phyloP scores from a whole-genome alignment of 2,329 filamentous ascomycete genomes.

The Phialocephala subalpina region DNA sequence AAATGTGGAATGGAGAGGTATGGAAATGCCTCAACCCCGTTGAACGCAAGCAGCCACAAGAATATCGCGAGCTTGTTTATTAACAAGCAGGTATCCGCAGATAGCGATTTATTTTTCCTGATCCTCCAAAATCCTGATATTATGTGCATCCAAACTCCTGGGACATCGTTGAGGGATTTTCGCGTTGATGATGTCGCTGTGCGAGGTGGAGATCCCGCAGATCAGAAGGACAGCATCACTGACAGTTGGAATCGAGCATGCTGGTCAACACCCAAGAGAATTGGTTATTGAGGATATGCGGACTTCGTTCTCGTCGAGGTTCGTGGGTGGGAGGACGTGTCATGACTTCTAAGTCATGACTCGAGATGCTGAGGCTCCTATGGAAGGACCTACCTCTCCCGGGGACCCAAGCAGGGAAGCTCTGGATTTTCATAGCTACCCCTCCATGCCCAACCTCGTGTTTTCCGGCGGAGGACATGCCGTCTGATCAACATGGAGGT shows the following conservation, averaged over 20 bases:
- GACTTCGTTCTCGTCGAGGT: background rate
- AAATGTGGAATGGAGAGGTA: background rate
- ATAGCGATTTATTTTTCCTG: background rate
- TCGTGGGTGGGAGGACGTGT: background rate
- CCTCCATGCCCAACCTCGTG: background rate
- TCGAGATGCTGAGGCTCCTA: background rate
- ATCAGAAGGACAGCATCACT: background rate
- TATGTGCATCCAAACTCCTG: background rate
- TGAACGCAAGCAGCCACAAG: background rate
- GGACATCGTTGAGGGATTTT: background rate
- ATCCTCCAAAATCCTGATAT: background rate
- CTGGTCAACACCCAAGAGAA: background rate
- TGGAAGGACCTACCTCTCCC: too few relatives aligned
- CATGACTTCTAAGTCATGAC: background rate
- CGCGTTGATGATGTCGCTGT: background rate
- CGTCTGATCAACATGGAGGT: background rate
- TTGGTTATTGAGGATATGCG: background rate
- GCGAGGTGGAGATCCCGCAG: background rate
- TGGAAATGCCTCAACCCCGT: background rate
- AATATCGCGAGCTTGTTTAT: background rate
- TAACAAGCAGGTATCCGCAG: slow-evolving; percentile 1
- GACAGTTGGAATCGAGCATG: background rate
- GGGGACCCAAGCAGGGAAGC: background rate
- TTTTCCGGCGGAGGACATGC: background rate
- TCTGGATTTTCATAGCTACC: background rate